Percentiles rank a stretch among this genome's conserved stretches.
Conservation (phyloP, 495 filamentous ascomycete species). For the Talaromyces borbonicus region DNA sequence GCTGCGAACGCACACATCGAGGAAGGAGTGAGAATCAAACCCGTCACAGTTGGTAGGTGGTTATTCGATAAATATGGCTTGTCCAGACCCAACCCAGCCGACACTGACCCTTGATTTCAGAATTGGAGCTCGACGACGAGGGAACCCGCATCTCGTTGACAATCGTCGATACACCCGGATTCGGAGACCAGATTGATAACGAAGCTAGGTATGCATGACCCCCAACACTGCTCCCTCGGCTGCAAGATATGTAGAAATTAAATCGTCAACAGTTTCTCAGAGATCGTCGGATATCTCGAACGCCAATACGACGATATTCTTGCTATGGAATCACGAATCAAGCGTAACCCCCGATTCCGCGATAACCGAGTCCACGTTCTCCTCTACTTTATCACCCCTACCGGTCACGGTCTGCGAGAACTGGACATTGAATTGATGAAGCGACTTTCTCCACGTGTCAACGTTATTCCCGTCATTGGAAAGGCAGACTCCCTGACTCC, state of each 20-base stretch:
- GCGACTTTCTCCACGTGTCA: constrained; percentile 94
- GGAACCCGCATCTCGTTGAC: constrained; percentile 96
- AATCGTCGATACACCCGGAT: constrained; percentile 96
- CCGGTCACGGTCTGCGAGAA: constrained; percentile 95
- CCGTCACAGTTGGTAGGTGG: constrained; percentile 88
- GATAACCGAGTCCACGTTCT: constrained; percentile 97
- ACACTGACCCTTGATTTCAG: constrained; percentile 31
- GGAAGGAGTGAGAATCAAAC: constrained; percentile 96
- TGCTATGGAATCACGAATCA: constrained; percentile 98
- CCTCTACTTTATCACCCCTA: constrained; percentile 98
- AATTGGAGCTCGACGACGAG: constrained; percentile 95
- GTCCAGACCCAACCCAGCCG: background rate
- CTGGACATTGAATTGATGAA: constrained; percentile 99
- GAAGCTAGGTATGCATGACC: constrained; percentile 69
- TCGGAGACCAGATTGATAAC: constrained; percentile 98
- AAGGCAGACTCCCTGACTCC: constrained; percentile 97
- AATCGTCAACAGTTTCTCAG: constrained; percentile 61
- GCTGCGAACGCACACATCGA: constrained; percentile 79
- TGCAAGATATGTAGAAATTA: constrained; percentile 10
- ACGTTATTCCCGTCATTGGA: constrained; percentile 97
- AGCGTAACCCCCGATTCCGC: constrained; percentile 98
- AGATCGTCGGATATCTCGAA: constrained; percentile 96
- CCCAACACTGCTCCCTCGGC: background rate
- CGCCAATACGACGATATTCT: constrained; percentile 99
- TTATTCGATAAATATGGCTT: no score